Evolutionary conservation across 2,329 filamentous ascomycete species (phyloP), one percentile per base, ranked within the genome.

Genomic region (Mariannaea sp.): DNA sequence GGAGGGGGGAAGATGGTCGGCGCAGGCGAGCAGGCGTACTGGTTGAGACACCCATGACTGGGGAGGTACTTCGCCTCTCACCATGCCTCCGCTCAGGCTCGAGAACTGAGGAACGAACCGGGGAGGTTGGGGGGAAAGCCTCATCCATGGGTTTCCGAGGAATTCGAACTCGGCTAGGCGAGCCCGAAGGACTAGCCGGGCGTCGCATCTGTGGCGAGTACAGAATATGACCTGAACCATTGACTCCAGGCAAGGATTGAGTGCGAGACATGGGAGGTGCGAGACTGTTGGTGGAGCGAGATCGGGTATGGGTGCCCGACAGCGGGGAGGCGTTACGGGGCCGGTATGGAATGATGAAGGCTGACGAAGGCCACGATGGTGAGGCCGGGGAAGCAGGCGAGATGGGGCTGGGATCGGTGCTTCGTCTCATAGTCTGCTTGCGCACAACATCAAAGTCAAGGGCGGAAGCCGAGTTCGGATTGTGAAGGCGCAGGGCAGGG

Each of bases 191-290:
- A 61, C 82, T 85, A 36, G 76, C 75, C 3, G 81, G 77, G 24
- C 81, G 80, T 20, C 79, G 65, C 52, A 80, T 65, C 52, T 80
- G 75, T 2, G 81, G 79, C 26, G 79, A 77, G 59, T 77, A 80
- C 19, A 85, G 73, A 19, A 86, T 73, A 61, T 84, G 82, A 38
- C 83, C 83, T 8, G 81, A 75, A 30, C 79, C 81, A 60, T 80
- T 84, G 49, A 86, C 78, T 22, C 83, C 82, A 10, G 84, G 84
- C 76, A 87, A 78, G 7, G 84, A 87, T 65, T 85, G 82, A 22
- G 84, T 84, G 58, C 84, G 81, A 12, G 79, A 80, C 79, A 87
- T 86, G 51, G 77, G 75, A 20, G 80, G 77, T 27, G 80, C 75
- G 56, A 82, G 70, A 64, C 78, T 82, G 22, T 78, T 80, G 19